Conservation (phyloP, 768 basidiomycete genomes). For the Leccinellum rugosiceps region DNA sequence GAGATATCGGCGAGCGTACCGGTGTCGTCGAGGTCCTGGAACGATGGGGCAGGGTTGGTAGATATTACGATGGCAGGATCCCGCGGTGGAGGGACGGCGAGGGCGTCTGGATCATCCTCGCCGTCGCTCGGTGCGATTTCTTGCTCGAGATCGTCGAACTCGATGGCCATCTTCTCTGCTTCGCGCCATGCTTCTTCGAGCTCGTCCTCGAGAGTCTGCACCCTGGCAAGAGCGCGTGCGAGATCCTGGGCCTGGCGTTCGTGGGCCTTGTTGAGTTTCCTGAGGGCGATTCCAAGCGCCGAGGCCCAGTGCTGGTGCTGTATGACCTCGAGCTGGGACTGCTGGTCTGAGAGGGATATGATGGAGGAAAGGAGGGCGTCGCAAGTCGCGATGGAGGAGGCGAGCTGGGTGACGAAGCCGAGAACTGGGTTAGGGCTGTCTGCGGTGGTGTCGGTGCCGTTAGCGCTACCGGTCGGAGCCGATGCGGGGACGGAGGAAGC, state of each 20-base stretch:
- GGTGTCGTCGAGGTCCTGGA: conserved; percentile 28
- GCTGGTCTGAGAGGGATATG: conserved; percentile 56
- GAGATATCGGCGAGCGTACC: conserved; percentile 20
- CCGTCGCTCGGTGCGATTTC: conserved; percentile 22
- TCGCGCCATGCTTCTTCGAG: conserved; percentile 80
- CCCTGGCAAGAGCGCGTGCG: conserved; percentile 41
- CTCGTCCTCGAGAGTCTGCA: conserved; percentile 61
- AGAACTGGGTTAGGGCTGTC: conserved; percentile 39
- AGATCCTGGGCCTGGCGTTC: conserved; percentile 62
- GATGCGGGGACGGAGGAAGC: conserved; percentile 34
- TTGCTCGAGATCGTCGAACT: conserved; percentile 62
- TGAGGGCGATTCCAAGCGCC: conserved; percentile 72
- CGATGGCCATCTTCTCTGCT: conserved; percentile 67
- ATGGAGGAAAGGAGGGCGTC: conserved; percentile 60
- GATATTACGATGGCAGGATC: conserved; percentile 9
- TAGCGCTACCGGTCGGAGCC: conserved; percentile 2
- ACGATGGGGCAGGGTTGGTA: conserved; percentile 9
- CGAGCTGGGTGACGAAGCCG: conserved; percentile 53
- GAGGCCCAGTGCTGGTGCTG: conserved; percentile 69
- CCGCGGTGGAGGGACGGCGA: background rate
- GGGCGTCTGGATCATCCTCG: conserved; percentile 1
- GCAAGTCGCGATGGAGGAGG: conserved; percentile 53
- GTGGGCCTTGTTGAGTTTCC: conserved; percentile 77
- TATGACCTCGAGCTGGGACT: conserved; percentile 56
- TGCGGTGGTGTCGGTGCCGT: conserved; percentile 2